Evolutionary conservation across 2,329 filamentous ascomycete genomes (phyloP).

Genomic region (Aspergillus sp.): DNA sequence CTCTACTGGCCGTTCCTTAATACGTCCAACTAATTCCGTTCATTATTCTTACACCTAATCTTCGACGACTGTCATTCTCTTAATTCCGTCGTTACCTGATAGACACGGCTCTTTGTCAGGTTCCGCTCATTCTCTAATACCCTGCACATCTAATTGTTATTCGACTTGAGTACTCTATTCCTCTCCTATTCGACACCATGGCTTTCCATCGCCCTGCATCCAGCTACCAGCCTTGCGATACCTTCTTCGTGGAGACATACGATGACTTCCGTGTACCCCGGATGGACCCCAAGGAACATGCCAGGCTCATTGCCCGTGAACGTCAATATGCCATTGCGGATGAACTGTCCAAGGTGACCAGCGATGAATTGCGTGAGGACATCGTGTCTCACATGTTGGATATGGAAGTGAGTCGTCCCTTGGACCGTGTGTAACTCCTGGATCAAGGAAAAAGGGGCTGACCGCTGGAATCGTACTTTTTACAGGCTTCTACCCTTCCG

Average conservation of each 20-base stretch:
- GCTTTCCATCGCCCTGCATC: conserved; percentile 47
- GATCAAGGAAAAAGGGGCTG: background rate
- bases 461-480: conserved; percentile 19
- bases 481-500: conserved; percentile 72
- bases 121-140: conserved; percentile 35
- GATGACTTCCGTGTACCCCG: conserved; percentile 45
- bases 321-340: conserved; percentile 82
- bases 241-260: conserved; percentile 59
- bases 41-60: conserved; percentile 42
- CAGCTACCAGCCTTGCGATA: conserved; percentile 59
- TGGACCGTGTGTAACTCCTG: background rate
- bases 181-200: conserved; percentile 40
- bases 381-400: conserved; percentile 88
- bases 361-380: conserved; percentile 89
- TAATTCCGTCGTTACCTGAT: conserved; percentile 36
- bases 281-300: conserved; percentile 66
- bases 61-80: conserved; percentile 47
- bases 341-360: conserved; percentile 76
- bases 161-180: conserved; percentile 13
- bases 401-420: conserved; percentile 63
- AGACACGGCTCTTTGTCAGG: conserved; percentile 32
- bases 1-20: conserved; percentile 41
- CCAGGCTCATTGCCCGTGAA: conserved; percentile 70
- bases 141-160: conserved; percentile 18
- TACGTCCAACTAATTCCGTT: conserved; percentile 54